A percentile compares a stretch with the other conserved stretches of the same genome.
These are phyloP conservation scores for Torulaspora pretoriensis DNA, from an alignment of 1,139 yeast genomes.

Conservation along the genomic window DNA sequence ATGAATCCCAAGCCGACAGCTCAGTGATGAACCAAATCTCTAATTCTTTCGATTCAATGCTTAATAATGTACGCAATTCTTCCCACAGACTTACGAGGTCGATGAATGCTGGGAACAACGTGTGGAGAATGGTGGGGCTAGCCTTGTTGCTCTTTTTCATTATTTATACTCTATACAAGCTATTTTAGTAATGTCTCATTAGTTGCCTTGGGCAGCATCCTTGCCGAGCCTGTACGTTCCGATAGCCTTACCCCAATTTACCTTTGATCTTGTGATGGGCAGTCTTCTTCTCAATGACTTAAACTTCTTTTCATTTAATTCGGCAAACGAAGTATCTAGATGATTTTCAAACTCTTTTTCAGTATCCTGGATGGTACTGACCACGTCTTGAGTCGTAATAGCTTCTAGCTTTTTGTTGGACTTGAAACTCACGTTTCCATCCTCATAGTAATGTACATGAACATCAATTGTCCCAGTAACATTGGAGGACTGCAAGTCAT, in stretches of 20 bases:
- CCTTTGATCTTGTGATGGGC: slow-evolving; percentile 86
- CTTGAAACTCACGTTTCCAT: slow-evolving; percentile 84
- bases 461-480: slow-evolving; percentile 55
- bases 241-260: slow-evolving; percentile 93
- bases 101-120: slow-evolving; percentile 52
- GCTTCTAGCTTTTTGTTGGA: slow-evolving; percentile 44
- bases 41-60: slow-evolving; percentile 57
- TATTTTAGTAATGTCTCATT: slow-evolving; percentile 37
- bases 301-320: slow-evolving; percentile 74
- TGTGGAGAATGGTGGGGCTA: slow-evolving; percentile 53
- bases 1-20: slow-evolving; percentile 54
- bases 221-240: slow-evolving; percentile 86
- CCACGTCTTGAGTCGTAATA: slow-evolving; percentile 22
- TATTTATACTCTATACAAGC: slow-evolving; percentile 60
- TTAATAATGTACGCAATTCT: slow-evolving; percentile 59
- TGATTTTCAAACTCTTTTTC: slow-evolving; percentile 61
- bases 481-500: slow-evolving; percentile 37
- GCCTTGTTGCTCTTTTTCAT: slow-evolving; percentile 61
- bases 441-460: slow-evolving; percentile 91
- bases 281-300: slow-evolving; percentile 83
- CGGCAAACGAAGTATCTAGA: slow-evolving; percentile 60
- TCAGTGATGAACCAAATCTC: slow-evolving; percentile 53
- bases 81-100: slow-evolving; percentile 63
- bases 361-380: slow-evolving; percentile 51
- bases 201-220: slow-evolving; percentile 54